Base-by-base conservation (phyloP, 1,139 yeast species). In the Debaryomycetaceae sp. region DNA sequence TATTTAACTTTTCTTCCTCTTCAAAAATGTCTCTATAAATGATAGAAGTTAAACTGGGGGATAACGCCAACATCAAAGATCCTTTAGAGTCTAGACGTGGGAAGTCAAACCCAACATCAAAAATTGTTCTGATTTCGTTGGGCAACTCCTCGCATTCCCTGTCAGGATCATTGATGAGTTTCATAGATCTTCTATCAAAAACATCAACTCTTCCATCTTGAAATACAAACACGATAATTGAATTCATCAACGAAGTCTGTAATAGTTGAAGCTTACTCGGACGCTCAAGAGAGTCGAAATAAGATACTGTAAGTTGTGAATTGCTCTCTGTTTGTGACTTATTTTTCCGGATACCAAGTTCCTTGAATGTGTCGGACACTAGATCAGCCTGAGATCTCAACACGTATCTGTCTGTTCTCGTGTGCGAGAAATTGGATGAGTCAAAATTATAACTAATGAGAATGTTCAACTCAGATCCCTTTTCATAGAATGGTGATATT, bases 81-180 rank as follows among this genome's bases (percentile, higher is more conserved):
- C 55, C 56, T 17, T 54, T 40, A 13, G 45, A 41, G 6, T 50
- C 39, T 2, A 60, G 32, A 17, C 43, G 41, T 0, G 79, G 75
- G 37, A 80, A 70, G 28, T 62, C 58, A 50, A 73, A 83, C 0
- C 91, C 91, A 6, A 78, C 72, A 49, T 83, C 87, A 26, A 73
- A 63, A 8, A 83, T 54, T 1, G 79, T 65, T 3, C 70, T 54
- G 1, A 81, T 66, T 8, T 18, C n/a, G 8, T 29, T 30, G 11
- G 26, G 26, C 11, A 22, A 11, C 33, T 6, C 22, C 13, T 35
- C 33, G n/a, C 16, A 17, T 9, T n/a, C 11, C 6, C 29, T 31
- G 8, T 18, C 13, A 11, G 13, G 22, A 7, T 42, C 41, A 36
- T 49, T 53, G 5, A 59, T 47, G 18, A 61, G 34, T 30, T 54